These are phyloP conservation scores for Alternaria arborescens DNA, from an alignment of 2,329 filamentous ascomycete genomes.

Conservation along the genomic window DNA sequence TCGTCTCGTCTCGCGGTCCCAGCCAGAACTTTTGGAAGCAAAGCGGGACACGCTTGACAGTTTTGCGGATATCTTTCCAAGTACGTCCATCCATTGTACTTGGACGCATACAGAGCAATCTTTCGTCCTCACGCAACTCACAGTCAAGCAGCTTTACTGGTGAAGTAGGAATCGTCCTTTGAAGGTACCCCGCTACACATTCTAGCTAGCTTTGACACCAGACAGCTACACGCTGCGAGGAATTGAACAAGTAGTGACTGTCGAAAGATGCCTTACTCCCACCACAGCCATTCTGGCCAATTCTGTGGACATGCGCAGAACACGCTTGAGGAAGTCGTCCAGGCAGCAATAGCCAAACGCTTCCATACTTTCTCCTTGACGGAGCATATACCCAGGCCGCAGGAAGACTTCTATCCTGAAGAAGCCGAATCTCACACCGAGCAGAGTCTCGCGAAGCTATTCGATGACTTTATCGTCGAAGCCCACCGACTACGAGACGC, in stretches of 20 bases:
- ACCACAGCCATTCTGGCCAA: constrained; percentile 97
- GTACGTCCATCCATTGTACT: background rate
- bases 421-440: constrained; percentile 65
- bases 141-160: background rate
- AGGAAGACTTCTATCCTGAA: constrained; percentile 88
- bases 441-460: constrained; percentile 56
- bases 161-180: background rate
- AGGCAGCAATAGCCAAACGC: constrained; percentile 77
- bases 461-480: constrained; percentile 77
- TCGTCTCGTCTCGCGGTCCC: background rate
- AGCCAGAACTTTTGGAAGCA: background rate
- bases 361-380: constrained; percentile 88
- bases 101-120: background rate
- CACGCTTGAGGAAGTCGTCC: constrained; percentile 82
- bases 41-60: background rate
- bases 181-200: background rate
- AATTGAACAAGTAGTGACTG: background rate
- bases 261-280: constrained; percentile 86
- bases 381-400: constrained; percentile 90
- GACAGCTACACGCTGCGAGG: background rate
- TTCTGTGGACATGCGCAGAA: constrained; percentile 91
- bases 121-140: background rate
- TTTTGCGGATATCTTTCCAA: background rate
- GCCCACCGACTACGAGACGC: constrained; percentile 74
- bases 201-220: background rate